Conservation (phyloP, 2,329 filamentous ascomycete species). For the Cladosporium colombiae region DNA sequence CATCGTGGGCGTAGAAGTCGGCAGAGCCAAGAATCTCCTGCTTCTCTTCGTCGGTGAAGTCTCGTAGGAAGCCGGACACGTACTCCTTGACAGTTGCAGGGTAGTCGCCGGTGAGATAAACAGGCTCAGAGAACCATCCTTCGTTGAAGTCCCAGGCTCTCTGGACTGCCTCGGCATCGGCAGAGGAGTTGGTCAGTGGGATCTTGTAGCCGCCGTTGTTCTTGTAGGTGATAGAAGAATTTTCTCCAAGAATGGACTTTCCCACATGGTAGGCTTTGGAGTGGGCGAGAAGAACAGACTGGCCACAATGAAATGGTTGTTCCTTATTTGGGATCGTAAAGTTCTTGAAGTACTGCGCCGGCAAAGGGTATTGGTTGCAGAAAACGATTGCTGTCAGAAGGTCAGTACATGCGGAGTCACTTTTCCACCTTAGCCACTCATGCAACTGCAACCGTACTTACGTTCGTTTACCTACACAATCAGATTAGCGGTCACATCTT, state of each 20-base stretch:
- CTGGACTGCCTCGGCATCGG: conserved; percentile 38
- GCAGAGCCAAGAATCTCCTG: conserved; percentile 35
- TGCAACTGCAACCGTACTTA: not conserved
- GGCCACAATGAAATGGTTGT: conserved; percentile 40
- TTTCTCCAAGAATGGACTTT: conserved; percentile 41
- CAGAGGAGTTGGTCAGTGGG: conserved; percentile 38
- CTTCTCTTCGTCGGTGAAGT: conserved; percentile 39
- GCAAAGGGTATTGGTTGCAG: conserved; percentile 36
- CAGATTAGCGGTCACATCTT: not conserved
- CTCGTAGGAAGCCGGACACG: conserved; percentile 36
- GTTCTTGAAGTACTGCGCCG: conserved; percentile 41
- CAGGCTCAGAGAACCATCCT: conserved; percentile 47
- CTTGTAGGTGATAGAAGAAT: conserved; percentile 37
- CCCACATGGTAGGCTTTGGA: conserved; percentile 44
- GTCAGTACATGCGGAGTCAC: not conserved
- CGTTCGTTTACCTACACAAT: conserved; percentile 4
- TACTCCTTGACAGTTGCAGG: conserved; percentile 42
- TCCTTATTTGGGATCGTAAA: conserved; percentile 38
- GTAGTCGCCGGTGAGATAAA: conserved; percentile 50
- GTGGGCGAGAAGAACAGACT: conserved; percentile 41
- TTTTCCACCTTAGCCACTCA: no score
- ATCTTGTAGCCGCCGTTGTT: conserved; percentile 42
- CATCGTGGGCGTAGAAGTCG: conserved; percentile 42
- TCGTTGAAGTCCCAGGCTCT: conserved; percentile 42
- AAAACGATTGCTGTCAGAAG: conserved; percentile 30